phyloP scores from a whole-genome alignment of 495 filamentous ascomycete genomes.

The Penicillium dipodomyicola region DNA sequence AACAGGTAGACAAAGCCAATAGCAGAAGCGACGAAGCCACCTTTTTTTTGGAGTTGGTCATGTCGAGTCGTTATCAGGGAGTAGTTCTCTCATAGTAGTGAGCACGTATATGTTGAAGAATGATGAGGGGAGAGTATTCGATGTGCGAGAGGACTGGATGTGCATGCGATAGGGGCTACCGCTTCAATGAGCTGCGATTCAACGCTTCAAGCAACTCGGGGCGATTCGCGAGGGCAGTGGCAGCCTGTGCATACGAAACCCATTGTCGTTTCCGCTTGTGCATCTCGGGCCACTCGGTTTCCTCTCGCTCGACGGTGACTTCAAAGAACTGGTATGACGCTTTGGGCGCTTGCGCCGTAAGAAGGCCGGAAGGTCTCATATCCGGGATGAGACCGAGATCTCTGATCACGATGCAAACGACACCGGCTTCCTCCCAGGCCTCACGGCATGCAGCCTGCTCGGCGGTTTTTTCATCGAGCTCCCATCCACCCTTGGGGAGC shows the following conservation, averaged over 20 bases:
- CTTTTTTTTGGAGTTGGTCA: conserved; percentile 30
- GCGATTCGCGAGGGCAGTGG: conserved; percentile 66
- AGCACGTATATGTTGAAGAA: conserved; percentile 5
- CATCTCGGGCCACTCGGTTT: conserved; percentile 88
- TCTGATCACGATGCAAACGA: conserved; percentile 72
- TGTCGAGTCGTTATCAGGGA: conserved; percentile 41
- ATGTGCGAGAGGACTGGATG: conserved; percentile 19
- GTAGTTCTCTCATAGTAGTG: conserved; percentile 12
- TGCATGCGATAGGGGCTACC: conserved; percentile 36
- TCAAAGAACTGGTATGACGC: conserved; percentile 88
- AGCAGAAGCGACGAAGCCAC: conserved; percentile 28
- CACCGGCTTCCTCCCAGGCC: conserved; percentile 98
- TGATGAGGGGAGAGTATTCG: not conserved
- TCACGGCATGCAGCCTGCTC: conserved; percentile 72
- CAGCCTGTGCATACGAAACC: conserved; percentile 82
- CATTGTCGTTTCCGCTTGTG: conserved; percentile 86
- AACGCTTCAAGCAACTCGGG: conserved; percentile 88
- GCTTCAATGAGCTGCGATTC: conserved; percentile 72
- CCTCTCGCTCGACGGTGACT: conserved; percentile 75
- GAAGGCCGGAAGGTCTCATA: conserved; percentile 55
- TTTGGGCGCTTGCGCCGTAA: conserved; percentile 65
- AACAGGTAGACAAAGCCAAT: conserved; percentile 21
- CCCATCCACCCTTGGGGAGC: conserved; percentile 96
- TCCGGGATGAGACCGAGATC: conserved; percentile 87
- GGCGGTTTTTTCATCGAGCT: conserved; percentile 77